A percentile compares a stretch with the other conserved stretches of the same genome.
Conservation (phyloP, 2,329 filamentous ascomycete species). For the Hypoxylon sp. region DNA sequence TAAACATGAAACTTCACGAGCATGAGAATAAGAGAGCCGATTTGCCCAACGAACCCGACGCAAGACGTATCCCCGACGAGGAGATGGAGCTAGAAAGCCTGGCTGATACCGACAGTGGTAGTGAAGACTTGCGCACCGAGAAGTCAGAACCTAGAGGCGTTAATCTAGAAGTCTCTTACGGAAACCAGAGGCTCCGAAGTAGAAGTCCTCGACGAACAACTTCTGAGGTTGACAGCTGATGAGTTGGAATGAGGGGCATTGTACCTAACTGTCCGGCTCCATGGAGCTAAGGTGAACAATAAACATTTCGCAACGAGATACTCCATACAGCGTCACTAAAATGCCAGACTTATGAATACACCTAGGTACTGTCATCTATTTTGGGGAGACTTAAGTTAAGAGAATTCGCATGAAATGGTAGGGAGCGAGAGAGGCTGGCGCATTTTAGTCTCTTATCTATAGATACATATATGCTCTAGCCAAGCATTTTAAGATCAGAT, state of each 20-base stretch:
- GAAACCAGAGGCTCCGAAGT: slow-evolving; percentile 40
- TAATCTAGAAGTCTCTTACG: slow-evolving; percentile 30
- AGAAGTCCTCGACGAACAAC: slow-evolving; percentile 42
- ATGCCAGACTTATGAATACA: background rate
- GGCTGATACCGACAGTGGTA: slow-evolving; percentile 39
- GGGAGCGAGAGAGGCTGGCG: background rate
- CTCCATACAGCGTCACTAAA: background rate
- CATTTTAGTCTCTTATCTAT: background rate
- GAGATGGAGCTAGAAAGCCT: slow-evolving; percentile 46
- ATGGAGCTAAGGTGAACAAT: background rate
- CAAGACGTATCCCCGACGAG: slow-evolving; percentile 37
- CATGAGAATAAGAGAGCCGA: slow-evolving; percentile 53
- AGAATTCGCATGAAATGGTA: background rate
- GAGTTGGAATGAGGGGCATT: background rate
- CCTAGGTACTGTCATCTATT: background rate
- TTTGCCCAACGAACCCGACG: slow-evolving; percentile 12
- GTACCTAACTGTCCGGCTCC: too few relatives aligned
- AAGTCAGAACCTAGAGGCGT: slow-evolving; percentile 10
- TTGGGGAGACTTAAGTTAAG: background rate
- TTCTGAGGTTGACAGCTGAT: slow-evolving; percentile 4
- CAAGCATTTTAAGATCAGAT: background rate
- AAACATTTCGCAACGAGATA: background rate
- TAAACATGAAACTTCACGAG: slow-evolving; percentile 67
- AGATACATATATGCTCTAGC: background rate
- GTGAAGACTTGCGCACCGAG: slow-evolving; percentile 16